Conservation (phyloP, 2,329 filamentous ascomycete species). For the Cladosporium phlei region DNA sequence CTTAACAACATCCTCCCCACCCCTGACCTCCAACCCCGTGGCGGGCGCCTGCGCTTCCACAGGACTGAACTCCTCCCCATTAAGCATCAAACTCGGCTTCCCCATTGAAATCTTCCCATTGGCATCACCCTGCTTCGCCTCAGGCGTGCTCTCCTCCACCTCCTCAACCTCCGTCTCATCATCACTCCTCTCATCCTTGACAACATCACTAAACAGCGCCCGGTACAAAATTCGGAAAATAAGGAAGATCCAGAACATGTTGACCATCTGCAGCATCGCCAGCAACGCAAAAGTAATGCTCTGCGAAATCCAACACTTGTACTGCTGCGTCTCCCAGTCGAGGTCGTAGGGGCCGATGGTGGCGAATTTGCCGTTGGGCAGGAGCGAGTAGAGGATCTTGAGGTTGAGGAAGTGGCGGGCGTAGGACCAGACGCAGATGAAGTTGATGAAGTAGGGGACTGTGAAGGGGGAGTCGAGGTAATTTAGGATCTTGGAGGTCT, state of each 20-base stretch:
- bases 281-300: conserved; percentile 63
- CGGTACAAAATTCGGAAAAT: conserved; percentile 71
- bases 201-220: conserved; percentile 57
- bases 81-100: conserved; percentile 18
- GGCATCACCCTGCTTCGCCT: conserved; percentile 12
- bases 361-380: conserved; percentile 61
- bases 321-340: conserved; percentile 71
- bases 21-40: conserved; percentile 9
- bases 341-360: conserved; percentile 70
- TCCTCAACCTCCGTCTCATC: conserved; percentile 56
- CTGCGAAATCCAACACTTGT: conserved; percentile 69
- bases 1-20: conserved; percentile 12
- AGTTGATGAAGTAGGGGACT: conserved; percentile 77
- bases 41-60: conserved; percentile 15
- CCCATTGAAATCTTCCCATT: conserved; percentile 9
- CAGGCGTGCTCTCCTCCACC: conserved; percentile 15
- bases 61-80: conserved; percentile 17
- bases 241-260: conserved; percentile 77
- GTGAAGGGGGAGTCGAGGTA: conserved; percentile 77
- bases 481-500: conserved; percentile 89
- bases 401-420: conserved; percentile 82
- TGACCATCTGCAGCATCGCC: conserved; percentile 65
- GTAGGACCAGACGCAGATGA: conserved; percentile 83
- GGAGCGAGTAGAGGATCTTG: conserved; percentile 67
- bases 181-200: conserved; percentile 69